Evolutionary conservation across 2,329 filamentous ascomycete species (phyloP).

Genomic region (Fusarium paranaense): DNA sequence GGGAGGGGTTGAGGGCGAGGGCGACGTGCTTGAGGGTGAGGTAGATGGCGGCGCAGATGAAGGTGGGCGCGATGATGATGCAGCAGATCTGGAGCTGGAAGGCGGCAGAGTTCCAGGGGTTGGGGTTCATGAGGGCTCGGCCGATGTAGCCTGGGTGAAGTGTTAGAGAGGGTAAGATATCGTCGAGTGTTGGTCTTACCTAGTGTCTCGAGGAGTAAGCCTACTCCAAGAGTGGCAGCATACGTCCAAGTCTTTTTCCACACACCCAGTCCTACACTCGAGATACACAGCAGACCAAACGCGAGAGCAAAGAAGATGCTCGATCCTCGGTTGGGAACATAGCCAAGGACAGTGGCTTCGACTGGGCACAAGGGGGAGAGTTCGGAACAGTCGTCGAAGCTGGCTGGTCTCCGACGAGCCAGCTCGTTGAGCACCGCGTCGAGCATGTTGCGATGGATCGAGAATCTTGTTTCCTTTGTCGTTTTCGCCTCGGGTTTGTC

Average conservation of each 20-base stretch:
- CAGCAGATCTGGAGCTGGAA: constrained; percentile 71
- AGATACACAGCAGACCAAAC: constrained; percentile 59
- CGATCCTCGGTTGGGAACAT: constrained; percentile 66
- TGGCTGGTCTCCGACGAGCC: constrained; percentile 25
- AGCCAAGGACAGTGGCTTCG: constrained; percentile 64
- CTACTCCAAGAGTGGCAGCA: constrained; percentile 60
- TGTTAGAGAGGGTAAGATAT: background rate
- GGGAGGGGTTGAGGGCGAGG: constrained; percentile 58
- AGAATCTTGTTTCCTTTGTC: background rate
- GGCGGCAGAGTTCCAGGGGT: constrained; percentile 65
- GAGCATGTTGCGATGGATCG: background rate
- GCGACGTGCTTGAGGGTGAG: constrained; percentile 72
- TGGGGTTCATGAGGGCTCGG: constrained; percentile 61
- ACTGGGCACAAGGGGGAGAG: constrained; percentile 63
- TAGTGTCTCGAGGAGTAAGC: constrained; percentile 63
- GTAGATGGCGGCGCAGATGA: constrained; percentile 73
- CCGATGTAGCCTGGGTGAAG: constrained; percentile 62
- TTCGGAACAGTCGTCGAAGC: constrained; percentile 45
- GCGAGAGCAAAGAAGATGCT: constrained; percentile 65
- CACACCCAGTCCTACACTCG: constrained; percentile 57
- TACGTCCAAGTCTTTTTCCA: constrained; percentile 68
- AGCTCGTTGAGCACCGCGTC: constrained; percentile 25
- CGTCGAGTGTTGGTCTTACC: constrained; percentile 50
- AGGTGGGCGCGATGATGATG: constrained; percentile 69
- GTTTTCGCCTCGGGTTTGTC: background rate